A percentile compares a stretch with the other conserved stretches of the same genome.
phyloP scores from a whole-genome alignment of 768 basidiomycete genomes.

The Infundibulicybe gibba region DNA sequence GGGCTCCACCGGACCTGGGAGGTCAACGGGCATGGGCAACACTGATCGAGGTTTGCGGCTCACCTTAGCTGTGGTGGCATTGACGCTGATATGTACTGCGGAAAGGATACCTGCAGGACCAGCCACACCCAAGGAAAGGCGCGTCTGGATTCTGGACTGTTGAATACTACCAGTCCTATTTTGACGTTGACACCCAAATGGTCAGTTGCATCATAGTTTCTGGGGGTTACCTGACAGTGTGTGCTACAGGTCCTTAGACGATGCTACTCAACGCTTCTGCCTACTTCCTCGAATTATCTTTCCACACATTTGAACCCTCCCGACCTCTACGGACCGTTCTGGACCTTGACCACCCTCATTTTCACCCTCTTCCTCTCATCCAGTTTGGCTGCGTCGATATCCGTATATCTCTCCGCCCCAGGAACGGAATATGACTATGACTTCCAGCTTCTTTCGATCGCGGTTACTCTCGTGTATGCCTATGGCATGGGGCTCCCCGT shows the following conservation, averaged over 20 bases:
- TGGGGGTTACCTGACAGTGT: neutral
- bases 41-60: slow-evolving; percentile 44
- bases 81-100: neutral
- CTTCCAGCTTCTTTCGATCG: slow-evolving; percentile 81
- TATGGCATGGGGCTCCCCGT: slow-evolving; percentile 85
- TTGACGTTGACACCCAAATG: slow-evolving; percentile 82
- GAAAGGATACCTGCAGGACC: slow-evolving; percentile 65
- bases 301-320: slow-evolving; percentile 62
- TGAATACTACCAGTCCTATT: slow-evolving; percentile 86
- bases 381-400: slow-evolving; percentile 84
- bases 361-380: slow-evolving; percentile 93
- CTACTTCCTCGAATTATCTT: slow-evolving; percentile 61
- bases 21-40: slow-evolving; percentile 40
- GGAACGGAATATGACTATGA: slow-evolving; percentile 68
- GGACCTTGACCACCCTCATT: slow-evolving; percentile 94
- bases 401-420: slow-evolving; percentile 74
- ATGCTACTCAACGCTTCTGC: slow-evolving; percentile 77
- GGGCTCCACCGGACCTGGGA: slow-evolving; percentile 18
- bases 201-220: slow-evolving; percentile 27
- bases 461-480: slow-evolving; percentile 79
- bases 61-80: neutral
- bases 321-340: slow-evolving; percentile 92
- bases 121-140: slow-evolving; percentile 38
- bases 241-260: slow-evolving; percentile 61
- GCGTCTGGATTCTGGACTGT: slow-evolving; percentile 70